Conservation (phyloP, 2,329 filamentous ascomycete genomes). For the Exophiala oligosperma region DNA sequence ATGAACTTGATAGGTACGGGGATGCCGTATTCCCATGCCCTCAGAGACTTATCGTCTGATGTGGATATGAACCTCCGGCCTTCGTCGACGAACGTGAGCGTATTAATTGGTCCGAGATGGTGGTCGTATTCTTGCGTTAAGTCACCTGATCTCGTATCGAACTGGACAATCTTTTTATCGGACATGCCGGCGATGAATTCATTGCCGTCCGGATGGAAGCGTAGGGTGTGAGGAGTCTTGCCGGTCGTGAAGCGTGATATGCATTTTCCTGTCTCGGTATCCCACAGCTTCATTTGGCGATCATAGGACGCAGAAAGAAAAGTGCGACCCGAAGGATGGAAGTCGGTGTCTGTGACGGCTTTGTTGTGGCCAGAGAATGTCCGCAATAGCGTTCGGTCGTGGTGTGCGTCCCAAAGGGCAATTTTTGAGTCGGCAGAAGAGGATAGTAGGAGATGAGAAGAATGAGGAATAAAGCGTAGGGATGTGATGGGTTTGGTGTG, state of each 20-base stretch:
- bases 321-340: conserved; percentile 76
- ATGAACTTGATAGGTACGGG: conserved; percentile 98
- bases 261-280: conserved; percentile 91
- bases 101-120: conserved; percentile 96
- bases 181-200: conserved; percentile 97
- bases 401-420: conserved; percentile 94
- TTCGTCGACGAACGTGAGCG: conserved; percentile 92
- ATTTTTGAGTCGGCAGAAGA: conserved; percentile 88
- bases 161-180: conserved; percentile 98
- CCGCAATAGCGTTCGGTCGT: conserved; percentile 81
- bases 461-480: conserved; percentile 82
- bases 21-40: conserved; percentile 98
- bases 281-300: conserved; percentile 96
- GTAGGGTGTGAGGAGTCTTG: conserved; percentile 91
- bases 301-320: conserved; percentile 94
- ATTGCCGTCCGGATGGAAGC: conserved; percentile 86
- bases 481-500: conserved; percentile 85
- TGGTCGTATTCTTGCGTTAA: conserved; percentile 98
- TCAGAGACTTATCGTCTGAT: conserved; percentile 91
- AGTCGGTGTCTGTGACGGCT: conserved; percentile 83
- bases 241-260: conserved; percentile 86
- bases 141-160: conserved; percentile 79
- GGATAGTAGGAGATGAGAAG: conserved; percentile 84
- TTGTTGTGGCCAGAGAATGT: conserved; percentile 92
- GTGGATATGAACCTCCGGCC: conserved; percentile 96